Conservation (phyloP, 306 rosid species). For the Abrus precatorius region DNA sequence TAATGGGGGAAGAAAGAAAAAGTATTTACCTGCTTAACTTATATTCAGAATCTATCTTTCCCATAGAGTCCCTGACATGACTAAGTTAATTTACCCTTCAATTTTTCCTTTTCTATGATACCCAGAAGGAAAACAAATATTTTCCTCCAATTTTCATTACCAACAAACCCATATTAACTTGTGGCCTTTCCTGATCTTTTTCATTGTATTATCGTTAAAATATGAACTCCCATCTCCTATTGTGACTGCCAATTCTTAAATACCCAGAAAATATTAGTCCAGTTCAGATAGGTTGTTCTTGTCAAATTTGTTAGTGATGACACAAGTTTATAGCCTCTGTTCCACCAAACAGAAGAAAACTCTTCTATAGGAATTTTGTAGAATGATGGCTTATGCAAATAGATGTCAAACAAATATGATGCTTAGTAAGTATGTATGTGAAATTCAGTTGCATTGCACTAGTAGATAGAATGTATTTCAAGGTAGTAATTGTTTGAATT, state of each 20-base stretch:
- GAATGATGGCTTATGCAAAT: conserved; percentile 8
- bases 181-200: conserved; percentile 8
- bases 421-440: conserved; percentile 19
- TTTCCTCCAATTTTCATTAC: conserved; percentile 12
- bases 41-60: conserved; percentile 15
- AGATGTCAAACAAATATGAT: conserved; percentile 30
- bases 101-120: conserved; percentile 18
- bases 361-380: not conserved
- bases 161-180: conserved; percentile 14
- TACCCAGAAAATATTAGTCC: conserved; percentile 34
- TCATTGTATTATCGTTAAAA: conserved; percentile 48
- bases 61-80: conserved; percentile 5
- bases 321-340: not conserved
- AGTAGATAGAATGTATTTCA: not conserved
- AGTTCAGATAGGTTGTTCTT: conserved; percentile 5
- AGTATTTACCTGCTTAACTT: not conserved
- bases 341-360: not conserved
- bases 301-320: conserved; percentile 8
- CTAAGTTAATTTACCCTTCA: not conserved
- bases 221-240: conserved; percentile 51
- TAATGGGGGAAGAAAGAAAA: not conserved
- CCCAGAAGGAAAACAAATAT: not conserved
- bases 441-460: conserved; percentile 34
- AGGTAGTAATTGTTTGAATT: conserved; percentile 20
- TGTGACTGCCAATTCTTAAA: conserved; percentile 58